Percentiles rank a stretch among this genome's conserved stretches.
phyloP scores from a whole-genome alignment of 805 yeast genomes.

The Candida ipomoeae region DNA sequence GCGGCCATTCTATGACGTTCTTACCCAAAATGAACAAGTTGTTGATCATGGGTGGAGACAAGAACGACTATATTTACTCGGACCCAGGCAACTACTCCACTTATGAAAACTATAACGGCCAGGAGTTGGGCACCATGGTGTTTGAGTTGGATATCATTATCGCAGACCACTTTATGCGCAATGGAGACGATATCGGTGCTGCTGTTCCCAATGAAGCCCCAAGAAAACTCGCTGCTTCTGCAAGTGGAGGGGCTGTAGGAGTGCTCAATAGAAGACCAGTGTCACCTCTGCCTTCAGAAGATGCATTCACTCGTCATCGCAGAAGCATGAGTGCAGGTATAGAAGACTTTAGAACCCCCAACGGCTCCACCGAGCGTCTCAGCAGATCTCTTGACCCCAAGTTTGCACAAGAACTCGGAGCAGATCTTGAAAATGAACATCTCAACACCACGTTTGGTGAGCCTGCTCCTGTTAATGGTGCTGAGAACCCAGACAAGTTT shows the following conservation, averaged over 20 bases:
- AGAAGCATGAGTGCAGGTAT: slow-evolving; percentile 35
- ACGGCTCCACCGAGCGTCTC: slow-evolving; percentile 18
- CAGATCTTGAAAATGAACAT: background rate
- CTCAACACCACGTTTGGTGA: background rate
- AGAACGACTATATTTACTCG: slow-evolving; percentile 57
- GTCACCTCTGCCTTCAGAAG: slow-evolving; percentile 17
- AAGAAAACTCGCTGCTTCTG: slow-evolving; percentile 17
- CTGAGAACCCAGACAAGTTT: slow-evolving; percentile 19
- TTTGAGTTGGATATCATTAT: slow-evolving; percentile 57
- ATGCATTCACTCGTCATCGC: slow-evolving; percentile 27
- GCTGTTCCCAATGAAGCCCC: background rate
- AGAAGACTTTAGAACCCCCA: slow-evolving; percentile 25
- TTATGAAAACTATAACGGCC: slow-evolving; percentile 48
- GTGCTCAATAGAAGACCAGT: slow-evolving; percentile 15
- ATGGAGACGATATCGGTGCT: background rate
- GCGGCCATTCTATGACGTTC: slow-evolving; percentile 86
- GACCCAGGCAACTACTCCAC: slow-evolving; percentile 49
- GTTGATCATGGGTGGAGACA: slow-evolving; percentile 89
- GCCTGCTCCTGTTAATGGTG: background rate
- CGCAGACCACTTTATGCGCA: slow-evolving; percentile 29
- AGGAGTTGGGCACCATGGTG: slow-evolving; percentile 50
- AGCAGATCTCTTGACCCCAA: slow-evolving; percentile 26
- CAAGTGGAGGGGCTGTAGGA: slow-evolving; percentile 18
- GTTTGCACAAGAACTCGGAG: background rate
- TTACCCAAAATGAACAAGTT: slow-evolving; percentile 62